Evolutionary conservation across 805 yeast species (phyloP), one percentile per base, ranked within the genome.

Genomic region (Grigorovia yakushimaensis): DNA sequence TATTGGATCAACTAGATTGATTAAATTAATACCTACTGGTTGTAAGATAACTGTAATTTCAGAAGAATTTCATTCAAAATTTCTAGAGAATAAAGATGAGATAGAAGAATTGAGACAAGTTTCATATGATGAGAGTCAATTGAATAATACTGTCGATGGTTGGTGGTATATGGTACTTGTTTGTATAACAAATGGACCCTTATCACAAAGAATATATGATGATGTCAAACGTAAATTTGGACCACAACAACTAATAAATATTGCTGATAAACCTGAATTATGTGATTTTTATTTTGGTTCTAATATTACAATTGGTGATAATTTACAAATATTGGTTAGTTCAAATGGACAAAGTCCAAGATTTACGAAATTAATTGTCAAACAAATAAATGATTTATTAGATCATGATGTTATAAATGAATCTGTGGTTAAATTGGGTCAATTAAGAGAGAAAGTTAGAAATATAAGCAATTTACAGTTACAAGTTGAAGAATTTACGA

Each of bases 221-320:
- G 53, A 57, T 23, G 52, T 56, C 5, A 57, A 57, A 23, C 17
- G 41, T 11, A 45, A 43, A 17, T 60, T 57, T 35, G 67, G 67
- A 4, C 45, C 51, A 7, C 58, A 56, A 22, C 64, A 62, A 39
- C 41, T 59, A 46, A 55, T 65, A n/a, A 65, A 65, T 43, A 66
- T 65, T 9, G 68, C 68, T 7, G 69, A 65, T 44, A 58, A 60
- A 15, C 68, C 68, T 9, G 57, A 59, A 2, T 43, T 63, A 17
- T 65, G 69, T 50, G 66, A 63, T 46, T 59, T 62, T 20, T 64
- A 60, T 45, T 65, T 65, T 48, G 69, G 69, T 7, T 64, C 68
- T 20, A 61, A 64, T 41, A 46, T 58, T 10, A 60, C 49, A 1
- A 18, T 27, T 4, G 43, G 47, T 11, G 45, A 47, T 4, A 17